Evolutionary conservation across 139 green algal species (phyloP).

Genomic region (Picochlorum sp.): DNA sequence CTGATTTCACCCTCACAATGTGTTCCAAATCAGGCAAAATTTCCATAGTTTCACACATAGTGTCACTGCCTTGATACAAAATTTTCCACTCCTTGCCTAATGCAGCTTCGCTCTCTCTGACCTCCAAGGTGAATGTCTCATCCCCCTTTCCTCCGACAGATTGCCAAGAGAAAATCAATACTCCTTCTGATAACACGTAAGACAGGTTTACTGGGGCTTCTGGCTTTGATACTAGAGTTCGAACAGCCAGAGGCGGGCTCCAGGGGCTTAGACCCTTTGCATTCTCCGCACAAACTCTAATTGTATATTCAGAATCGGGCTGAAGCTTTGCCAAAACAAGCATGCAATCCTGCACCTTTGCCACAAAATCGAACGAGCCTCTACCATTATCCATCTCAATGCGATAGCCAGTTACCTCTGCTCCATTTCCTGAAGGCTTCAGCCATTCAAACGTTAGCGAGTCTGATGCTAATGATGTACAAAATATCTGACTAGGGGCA

Average conservation of each 20-base stretch:
- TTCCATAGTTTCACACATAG: too few relatives aligned
- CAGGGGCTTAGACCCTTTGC: constrained; percentile 6
- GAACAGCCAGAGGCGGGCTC: not conserved
- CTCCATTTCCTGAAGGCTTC: constrained; percentile 40
- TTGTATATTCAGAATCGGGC: constrained; percentile 46
- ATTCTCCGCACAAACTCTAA: constrained; percentile 61
- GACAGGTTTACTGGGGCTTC: constrained; percentile 17
- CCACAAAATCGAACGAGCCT: constrained; percentile 27
- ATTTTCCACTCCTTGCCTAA: too few relatives aligned
- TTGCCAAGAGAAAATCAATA: not conserved
- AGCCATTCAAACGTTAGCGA: constrained; percentile 32
- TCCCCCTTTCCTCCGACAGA: not conserved
- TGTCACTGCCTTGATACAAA: too few relatives aligned
- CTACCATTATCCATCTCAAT: constrained; percentile 56
- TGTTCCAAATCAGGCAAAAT: too few relatives aligned
- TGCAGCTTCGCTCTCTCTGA: too few relatives aligned
- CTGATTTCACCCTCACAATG: too few relatives aligned
- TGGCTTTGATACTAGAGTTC: not conserved
- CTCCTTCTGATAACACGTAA: not conserved
- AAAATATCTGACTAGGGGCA: constrained; percentile 23
- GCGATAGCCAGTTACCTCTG: constrained; percentile 42
- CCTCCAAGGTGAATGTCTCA: too few relatives aligned
- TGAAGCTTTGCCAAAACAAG: constrained; percentile 26
- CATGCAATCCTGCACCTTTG: constrained; percentile 14
- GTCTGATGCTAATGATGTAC: not conserved